These are phyloP conservation scores for Xylaria sp. DNA, from an alignment of 2,329 filamentous ascomycete species.

Conservation along the genomic window DNA sequence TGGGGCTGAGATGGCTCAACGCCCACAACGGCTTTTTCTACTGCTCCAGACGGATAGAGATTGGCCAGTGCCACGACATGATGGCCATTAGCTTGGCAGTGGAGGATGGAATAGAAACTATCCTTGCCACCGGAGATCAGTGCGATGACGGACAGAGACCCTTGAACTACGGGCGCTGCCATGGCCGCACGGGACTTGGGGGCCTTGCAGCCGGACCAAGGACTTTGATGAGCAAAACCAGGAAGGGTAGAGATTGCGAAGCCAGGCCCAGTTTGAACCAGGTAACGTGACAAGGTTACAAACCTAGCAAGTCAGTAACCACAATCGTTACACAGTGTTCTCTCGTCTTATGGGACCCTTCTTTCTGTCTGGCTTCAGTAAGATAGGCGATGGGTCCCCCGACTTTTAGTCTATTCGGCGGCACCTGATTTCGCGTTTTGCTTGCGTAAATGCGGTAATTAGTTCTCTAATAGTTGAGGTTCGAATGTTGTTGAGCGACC, in stretches of 20 bases:
- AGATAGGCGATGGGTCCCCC: neutral
- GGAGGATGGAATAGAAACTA: conserved; percentile 91
- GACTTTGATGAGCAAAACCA: conserved; percentile 24
- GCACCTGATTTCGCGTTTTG: neutral
- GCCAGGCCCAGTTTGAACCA: neutral
- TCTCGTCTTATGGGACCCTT: neutral
- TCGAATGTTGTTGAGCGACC: neutral
- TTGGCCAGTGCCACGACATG: conserved; percentile 89
- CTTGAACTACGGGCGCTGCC: conserved; percentile 52
- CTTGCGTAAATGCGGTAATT: conserved; percentile 15
- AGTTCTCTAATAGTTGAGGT: conserved; percentile 7
- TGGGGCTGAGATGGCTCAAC: conserved; percentile 11
- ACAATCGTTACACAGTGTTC: conserved; percentile 21
- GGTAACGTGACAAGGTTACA: conserved; percentile 11
- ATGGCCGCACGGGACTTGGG: conserved; percentile 22
- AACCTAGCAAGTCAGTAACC: conserved; percentile 15
- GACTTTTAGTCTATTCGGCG: neutral
- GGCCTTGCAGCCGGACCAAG: conserved; percentile 17
- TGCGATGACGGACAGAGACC: conserved; percentile 80
- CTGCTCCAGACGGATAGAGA: conserved; percentile 65
- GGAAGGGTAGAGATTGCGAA: conserved; percentile 15
- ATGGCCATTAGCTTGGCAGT: conserved; percentile 89
- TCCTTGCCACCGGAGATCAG: conserved; percentile 97
- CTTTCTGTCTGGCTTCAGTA: neutral
- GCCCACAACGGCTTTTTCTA: conserved; percentile 16